Evolutionary conservation across 176 grass and related monocot genomes (phyloP).

Genomic region (Typha latifolia): DNA sequence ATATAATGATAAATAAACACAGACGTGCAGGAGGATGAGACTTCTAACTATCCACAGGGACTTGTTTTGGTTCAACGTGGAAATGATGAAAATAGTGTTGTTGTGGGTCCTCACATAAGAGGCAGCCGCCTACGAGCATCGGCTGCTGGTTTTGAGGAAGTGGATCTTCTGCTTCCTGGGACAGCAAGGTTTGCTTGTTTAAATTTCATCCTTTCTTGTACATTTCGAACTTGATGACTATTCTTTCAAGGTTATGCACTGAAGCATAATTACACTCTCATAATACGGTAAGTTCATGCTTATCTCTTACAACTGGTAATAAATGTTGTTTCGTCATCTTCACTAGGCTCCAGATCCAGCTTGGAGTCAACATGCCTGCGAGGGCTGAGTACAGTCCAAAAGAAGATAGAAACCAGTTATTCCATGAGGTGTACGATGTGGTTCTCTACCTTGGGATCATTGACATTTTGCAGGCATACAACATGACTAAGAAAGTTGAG

Average conservation of each 20-base stretch:
- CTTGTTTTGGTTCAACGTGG: conserved; percentile 72
- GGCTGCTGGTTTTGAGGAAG: conserved; percentile 89
- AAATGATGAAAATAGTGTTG: conserved; percentile 67
- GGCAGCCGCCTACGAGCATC: conserved; percentile 72
- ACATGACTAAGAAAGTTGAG: conserved; percentile 90
- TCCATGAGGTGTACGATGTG: conserved; percentile 70
- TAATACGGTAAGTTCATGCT: no score
- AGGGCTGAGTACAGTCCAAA: conserved; percentile 56
- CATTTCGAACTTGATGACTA: not conserved
- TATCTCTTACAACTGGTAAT: no score
- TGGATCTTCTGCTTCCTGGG: conserved; percentile 95
- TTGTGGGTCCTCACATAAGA: conserved; percentile 88
- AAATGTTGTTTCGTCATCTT: not conserved
- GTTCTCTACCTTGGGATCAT: conserved; percentile 98
- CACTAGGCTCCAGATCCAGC: conserved; percentile 80
- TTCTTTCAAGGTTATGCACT: not conserved
- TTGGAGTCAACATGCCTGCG: conserved; percentile 97
- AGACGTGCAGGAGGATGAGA: conserved; percentile 91
- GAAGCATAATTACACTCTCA: not conserved
- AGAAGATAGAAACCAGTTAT: conserved; percentile 51
- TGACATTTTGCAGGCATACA: conserved; percentile 94
- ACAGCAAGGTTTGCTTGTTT: conserved; percentile 60
- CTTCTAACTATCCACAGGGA: conserved; percentile 53
- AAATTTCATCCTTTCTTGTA: not conserved
- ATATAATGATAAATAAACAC: not conserved